Conservation (phyloP, 2,329 filamentous ascomycete species). For the Westerdykella sp. region DNA sequence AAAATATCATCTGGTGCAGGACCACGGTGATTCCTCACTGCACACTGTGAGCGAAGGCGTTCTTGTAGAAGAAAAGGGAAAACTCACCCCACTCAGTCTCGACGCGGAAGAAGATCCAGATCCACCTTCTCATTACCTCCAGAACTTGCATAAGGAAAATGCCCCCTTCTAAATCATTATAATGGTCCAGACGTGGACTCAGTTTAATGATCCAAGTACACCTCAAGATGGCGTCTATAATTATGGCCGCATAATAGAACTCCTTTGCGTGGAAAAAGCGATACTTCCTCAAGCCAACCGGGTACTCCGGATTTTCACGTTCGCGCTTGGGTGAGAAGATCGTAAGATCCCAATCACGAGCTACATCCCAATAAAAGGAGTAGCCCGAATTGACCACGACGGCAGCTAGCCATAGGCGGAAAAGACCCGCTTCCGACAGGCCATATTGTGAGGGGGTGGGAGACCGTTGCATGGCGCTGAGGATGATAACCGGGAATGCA, state of each 20-base stretch:
- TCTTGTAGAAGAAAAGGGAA: background rate
- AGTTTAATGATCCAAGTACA: conserved; percentile 92
- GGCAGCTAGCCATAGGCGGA: conserved; percentile 57
- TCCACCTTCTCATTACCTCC: conserved; percentile 82
- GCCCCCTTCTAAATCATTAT: conserved; percentile 79
- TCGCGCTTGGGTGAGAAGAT: conserved; percentile 60
- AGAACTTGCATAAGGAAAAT: conserved; percentile 83
- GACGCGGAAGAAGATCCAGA: conserved; percentile 94
- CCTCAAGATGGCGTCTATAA: conserved; percentile 70
- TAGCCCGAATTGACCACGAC: conserved; percentile 81
- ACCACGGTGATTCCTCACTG: conserved; percentile 50
- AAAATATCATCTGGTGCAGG: conserved; percentile 64
- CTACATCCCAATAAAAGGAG: conserved; percentile 97
- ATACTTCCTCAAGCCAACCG: conserved; percentile 70
- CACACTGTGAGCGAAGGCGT: conserved; percentile 11
- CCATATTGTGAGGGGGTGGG: conserved; percentile 47
- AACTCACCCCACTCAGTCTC: conserved; percentile 83
- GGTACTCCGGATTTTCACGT: conserved; percentile 58
- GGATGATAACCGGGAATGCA: conserved; percentile 83
- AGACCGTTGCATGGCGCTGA: conserved; percentile 68
- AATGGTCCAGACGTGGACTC: conserved; percentile 71
- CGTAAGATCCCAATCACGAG: conserved; percentile 93
- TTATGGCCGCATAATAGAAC: conserved; percentile 78
- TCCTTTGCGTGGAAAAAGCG: conserved; percentile 65
- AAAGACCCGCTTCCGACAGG: conserved; percentile 51